Conservation (phyloP, 495 filamentous ascomycete genomes). For the Neurospora sp. region DNA sequence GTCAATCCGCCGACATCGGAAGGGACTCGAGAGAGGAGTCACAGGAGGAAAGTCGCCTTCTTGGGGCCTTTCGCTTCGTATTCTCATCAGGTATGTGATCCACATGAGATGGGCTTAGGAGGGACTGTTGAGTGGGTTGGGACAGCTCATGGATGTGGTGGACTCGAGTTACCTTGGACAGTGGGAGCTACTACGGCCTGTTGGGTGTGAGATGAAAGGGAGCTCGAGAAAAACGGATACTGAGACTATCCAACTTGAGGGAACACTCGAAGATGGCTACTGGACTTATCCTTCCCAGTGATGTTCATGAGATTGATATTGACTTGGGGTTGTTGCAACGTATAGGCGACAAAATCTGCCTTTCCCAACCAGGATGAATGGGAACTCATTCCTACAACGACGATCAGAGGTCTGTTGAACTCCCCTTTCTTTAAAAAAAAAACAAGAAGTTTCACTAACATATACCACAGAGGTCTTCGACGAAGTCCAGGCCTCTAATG, state of each 20-base stretch:
- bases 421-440: neutral
- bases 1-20: neutral
- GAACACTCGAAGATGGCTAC: neutral
- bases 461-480: slow-evolving; percentile 58
- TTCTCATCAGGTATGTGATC: slow-evolving; percentile 81
- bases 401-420: slow-evolving; percentile 45
- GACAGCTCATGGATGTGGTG: neutral
- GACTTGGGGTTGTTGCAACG: neutral
- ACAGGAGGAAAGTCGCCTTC: slow-evolving; percentile 49
- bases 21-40: neutral
- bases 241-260: neutral
- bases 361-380: slow-evolving; percentile 43
- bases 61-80: slow-evolving; percentile 79
- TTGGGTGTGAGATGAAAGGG: neutral
- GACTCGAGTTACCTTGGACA: neutral
- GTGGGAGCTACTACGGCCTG: neutral
- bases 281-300: neutral
- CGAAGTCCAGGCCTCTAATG: slow-evolving; percentile 53
- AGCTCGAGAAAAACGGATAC: neutral
- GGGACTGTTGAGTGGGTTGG: neutral
- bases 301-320: neutral
- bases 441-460: neutral
- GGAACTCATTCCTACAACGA: slow-evolving; percentile 46
- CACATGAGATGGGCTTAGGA: neutral
- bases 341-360: slow-evolving; percentile 54